Evolutionary conservation across 805 yeast genomes (phyloP).

Genomic region (Nakazawaea holstii): DNA sequence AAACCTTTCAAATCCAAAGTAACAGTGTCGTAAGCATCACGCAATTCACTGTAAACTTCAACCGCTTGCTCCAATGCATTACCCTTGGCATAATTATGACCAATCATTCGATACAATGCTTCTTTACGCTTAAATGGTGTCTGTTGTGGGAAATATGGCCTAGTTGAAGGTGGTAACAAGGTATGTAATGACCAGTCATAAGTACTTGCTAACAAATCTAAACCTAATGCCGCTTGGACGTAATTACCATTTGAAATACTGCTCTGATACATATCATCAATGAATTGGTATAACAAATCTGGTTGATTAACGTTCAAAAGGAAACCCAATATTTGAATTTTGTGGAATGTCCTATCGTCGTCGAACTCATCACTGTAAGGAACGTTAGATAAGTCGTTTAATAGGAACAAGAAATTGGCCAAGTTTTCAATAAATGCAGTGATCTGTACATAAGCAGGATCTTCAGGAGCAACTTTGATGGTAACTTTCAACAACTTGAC

Average conservation of each 20-base stretch:
- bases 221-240: slow-evolving; percentile 79
- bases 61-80: slow-evolving; percentile 75
- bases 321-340: slow-evolving; percentile 69
- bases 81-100: slow-evolving; percentile 64
- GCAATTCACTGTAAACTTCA: slow-evolving; percentile 69
- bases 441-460: slow-evolving; percentile 50
- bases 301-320: slow-evolving; percentile 75
- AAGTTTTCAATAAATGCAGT: slow-evolving; percentile 47
- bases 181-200: slow-evolving; percentile 67
- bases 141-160: slow-evolving; percentile 77
- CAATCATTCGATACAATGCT: slow-evolving; percentile 61
- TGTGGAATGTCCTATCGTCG: slow-evolving; percentile 80
- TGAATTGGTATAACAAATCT: slow-evolving; percentile 73
- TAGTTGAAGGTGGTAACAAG: slow-evolving; percentile 46
- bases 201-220: slow-evolving; percentile 72
- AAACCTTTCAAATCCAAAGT: slow-evolving; percentile 75
- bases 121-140: slow-evolving; percentile 79
- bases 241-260: slow-evolving; percentile 54
- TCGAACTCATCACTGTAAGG: slow-evolving; percentile 82
- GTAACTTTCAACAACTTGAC: slow-evolving; percentile 43
- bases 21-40: slow-evolving; percentile 65
- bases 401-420: slow-evolving; percentile 55
- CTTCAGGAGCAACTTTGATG: slow-evolving; percentile 55
- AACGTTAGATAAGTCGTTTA: slow-evolving; percentile 64
- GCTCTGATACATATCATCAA: slow-evolving; percentile 66